Base-by-base conservation (phyloP, 2,329 filamentous ascomycete species). In the Zasmidium citrigriseum region DNA sequence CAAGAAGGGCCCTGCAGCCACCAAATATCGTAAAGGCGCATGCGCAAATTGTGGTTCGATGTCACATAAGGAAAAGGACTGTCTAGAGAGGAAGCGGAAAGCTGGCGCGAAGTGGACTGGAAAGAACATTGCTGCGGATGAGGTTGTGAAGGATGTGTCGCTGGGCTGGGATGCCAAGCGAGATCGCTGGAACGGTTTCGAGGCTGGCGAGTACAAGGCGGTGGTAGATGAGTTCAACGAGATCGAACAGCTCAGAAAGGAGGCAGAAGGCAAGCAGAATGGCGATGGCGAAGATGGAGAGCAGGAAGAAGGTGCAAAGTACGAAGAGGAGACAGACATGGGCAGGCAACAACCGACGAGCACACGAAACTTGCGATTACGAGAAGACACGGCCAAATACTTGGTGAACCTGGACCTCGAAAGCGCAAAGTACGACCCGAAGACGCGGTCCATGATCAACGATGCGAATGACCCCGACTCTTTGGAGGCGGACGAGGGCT, bases 21-120 rank as follows among this genome's bases (percentile, higher is more conserved):
- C 95, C 65, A 99, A 97, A 73, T 99, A 90, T 74, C 90, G 96
- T 65, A 99, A 98, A 79, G 95, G 96, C 71, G 93, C 95, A 54
- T 99, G 95, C 78, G 93, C 98, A 77, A 99, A 99, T 77, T 99
- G 95, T 78, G 95, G 95, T 69, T 89, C 92, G 58, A 96, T 98
- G 90, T 92, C 90, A 64, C 95, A 99, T 78, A 96, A 96, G 77
- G 89, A 87, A 53, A 96, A 96, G 72, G 93, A 98, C 71, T 99
- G 95, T 72, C 78, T 99, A 52, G 91, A 89, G 70, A 85, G 95
- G 54, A 95, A 93, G 25, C 86, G 95, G 59, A 96, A 96, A 52
- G 87, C 89, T 57, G 93, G 95, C 62, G 95, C 95, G 11, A 92
- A 89, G 72, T 97, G 89, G 86, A 96, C 93, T 0, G 95, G 95